Conservation (phyloP, 352 stramenopile genomes). For the Aphanomyces stellatus region DNA sequence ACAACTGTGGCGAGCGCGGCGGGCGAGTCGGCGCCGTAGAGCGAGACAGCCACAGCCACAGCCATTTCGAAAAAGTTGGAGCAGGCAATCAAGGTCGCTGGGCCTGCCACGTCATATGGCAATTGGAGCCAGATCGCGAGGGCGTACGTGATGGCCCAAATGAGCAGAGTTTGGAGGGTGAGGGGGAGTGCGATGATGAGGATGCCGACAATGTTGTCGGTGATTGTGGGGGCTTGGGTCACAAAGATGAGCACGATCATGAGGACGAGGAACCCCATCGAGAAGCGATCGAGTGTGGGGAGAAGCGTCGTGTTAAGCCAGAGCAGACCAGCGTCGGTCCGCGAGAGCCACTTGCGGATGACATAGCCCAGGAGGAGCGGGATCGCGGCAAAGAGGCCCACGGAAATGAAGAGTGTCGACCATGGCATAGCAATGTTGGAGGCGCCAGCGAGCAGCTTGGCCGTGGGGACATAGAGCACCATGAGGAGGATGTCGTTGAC, state of each 20-base stretch:
- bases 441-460: slow-evolving; percentile 35
- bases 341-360: slow-evolving; percentile 29
- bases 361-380: slow-evolving; percentile 39
- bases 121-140: slow-evolving; percentile 29
- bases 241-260: slow-evolving; percentile 68
- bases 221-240: slow-evolving; percentile 56
- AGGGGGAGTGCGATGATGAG: slow-evolving; percentile 49
- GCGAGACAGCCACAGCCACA: slow-evolving; percentile 49
- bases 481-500: slow-evolving; percentile 61
- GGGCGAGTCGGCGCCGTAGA: slow-evolving; percentile 63
- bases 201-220: slow-evolving; percentile 39
- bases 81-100: slow-evolving; percentile 58
- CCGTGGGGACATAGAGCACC: slow-evolving; percentile 53
- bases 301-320: slow-evolving; percentile 51
- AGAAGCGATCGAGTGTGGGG: slow-evolving; percentile 32
- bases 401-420: slow-evolving; percentile 34
- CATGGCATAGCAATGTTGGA: slow-evolving; percentile 35
- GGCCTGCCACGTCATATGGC: slow-evolving; percentile 20
- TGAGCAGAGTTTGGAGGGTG: slow-evolving; percentile 51
- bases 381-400: slow-evolving; percentile 63
- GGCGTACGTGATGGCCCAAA: slow-evolving; percentile 48
- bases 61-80: slow-evolving; percentile 83
- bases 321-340: not conserved
- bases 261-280: slow-evolving; percentile 52
- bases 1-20: slow-evolving; percentile 59